Conservation (phyloP, 2,329 filamentous ascomycete species). For the Incumbomyces delicatus region DNA sequence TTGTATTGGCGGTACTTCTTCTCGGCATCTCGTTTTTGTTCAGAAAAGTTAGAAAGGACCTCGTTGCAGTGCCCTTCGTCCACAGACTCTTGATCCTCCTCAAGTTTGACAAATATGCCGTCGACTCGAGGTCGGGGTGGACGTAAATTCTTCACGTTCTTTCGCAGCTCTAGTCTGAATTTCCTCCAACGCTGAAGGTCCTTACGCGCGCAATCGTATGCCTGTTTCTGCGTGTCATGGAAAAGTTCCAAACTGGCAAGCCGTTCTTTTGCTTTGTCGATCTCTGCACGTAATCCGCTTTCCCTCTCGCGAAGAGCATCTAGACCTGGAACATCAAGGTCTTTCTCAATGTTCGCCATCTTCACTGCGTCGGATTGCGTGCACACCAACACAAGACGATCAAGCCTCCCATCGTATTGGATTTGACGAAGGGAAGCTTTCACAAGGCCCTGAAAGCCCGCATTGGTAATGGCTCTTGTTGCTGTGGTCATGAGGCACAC, state of each 20-base stretch:
- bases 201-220: neutral
- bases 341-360: slow-evolving; percentile 35
- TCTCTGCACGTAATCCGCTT: neutral
- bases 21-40: neutral
- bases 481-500: slow-evolving; percentile 57
- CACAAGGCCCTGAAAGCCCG: slow-evolving; percentile 47
- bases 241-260: neutral
- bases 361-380: slow-evolving; percentile 56
- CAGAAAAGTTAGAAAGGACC: too few species aligned
- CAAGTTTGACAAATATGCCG: neutral
- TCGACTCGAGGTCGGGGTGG: neutral
- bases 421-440: slow-evolving; percentile 49
- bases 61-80: neutral
- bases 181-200: neutral
- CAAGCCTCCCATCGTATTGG: slow-evolving; percentile 48
- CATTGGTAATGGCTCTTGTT: slow-evolving; percentile 49
- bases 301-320: neutral
- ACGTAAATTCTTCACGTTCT: neutral
- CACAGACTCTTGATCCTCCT: neutral
- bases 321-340: slow-evolving; percentile 21
- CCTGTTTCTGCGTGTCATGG: neutral
- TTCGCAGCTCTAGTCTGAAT: neutral
- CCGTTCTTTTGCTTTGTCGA: neutral
- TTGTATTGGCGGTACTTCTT: neutral
- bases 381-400: slow-evolving; percentile 51